Evolutionary conservation across 1,284 basidiomycete genomes (phyloP).

Genomic region (Peniophora sp.): DNA sequence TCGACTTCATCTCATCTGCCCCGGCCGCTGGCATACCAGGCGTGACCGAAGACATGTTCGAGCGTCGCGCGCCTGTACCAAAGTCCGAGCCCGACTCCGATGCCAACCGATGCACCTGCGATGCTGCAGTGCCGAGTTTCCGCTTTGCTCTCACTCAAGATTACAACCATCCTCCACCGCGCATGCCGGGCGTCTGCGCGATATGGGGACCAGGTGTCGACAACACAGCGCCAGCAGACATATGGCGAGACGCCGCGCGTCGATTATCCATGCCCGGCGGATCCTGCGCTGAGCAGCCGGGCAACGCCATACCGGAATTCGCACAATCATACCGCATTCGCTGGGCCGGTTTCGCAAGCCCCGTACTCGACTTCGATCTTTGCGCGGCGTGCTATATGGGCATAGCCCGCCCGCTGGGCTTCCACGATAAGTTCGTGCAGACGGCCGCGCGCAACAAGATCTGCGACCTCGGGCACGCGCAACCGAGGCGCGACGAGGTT

Average conservation of each 20-base stretch:
- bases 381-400: neutral
- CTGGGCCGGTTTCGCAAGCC: neutral
- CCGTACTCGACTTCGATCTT: neutral
- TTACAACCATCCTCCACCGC: no score
- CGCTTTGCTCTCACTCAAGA: neutral
- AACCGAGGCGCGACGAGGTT: neutral
- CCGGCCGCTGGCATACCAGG: neutral
- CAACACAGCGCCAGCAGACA: neutral
- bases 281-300: neutral
- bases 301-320: neutral
- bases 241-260: neutral
- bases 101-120: neutral
- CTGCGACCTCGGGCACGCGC: neutral
- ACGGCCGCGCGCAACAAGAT: neutral
- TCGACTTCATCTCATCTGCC: neutral
- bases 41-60: neutral
- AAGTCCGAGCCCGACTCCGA: neutral
- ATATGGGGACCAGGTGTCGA: neutral
- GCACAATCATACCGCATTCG: neutral
- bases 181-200: neutral
- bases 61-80: neutral
- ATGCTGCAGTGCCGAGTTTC: neutral
- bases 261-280: neutral
- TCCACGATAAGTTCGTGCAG: neutral
- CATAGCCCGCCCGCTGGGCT: neutral